These are phyloP conservation scores for Cercospora zeae-maydis DNA, from an alignment of 2,329 filamentous ascomycete species.

Conservation along the genomic window DNA sequence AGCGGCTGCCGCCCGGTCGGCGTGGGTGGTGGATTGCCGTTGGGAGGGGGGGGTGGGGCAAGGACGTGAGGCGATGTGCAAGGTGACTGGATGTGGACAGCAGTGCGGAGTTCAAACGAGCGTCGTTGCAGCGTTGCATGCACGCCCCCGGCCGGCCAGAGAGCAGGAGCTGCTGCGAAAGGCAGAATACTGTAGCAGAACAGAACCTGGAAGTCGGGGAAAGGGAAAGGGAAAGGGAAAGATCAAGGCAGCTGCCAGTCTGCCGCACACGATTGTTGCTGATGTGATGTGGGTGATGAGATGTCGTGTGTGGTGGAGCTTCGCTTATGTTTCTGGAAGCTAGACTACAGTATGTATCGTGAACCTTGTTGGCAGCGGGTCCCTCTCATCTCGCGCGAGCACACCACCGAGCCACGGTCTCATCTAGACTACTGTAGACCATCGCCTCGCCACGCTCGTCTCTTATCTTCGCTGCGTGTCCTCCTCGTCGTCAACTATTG, in stretches of 20 bases:
- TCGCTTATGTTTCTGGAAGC: conserved; percentile 10
- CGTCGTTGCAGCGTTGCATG: conserved; percentile 1
- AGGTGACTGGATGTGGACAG: too few relatives aligned
- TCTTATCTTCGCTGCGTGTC: neutral
- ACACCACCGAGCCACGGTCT: neutral
- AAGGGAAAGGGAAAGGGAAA: neutral
- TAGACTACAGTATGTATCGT: neutral
- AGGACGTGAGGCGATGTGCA: too few relatives aligned
- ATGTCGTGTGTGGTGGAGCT: neutral
- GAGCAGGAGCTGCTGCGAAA: neutral
- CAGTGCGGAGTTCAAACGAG: conserved; percentile 13
- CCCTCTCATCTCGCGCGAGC: neutral
- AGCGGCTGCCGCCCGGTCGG: neutral
- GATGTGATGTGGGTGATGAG: neutral
- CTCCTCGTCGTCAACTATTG: neutral
- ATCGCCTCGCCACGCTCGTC: neutral
- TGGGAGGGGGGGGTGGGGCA: neutral
- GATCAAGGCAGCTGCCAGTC: conserved; percentile 11
- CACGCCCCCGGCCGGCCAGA: neutral
- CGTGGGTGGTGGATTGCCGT: neutral
- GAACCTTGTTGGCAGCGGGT: conserved; percentile 1
- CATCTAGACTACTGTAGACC: neutral
- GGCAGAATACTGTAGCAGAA: neutral
- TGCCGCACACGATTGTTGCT: neutral
- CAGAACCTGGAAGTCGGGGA: neutral